Base-by-base conservation (phyloP, 345 rosid genomes). In the Citrus mangshanensis region DNA sequence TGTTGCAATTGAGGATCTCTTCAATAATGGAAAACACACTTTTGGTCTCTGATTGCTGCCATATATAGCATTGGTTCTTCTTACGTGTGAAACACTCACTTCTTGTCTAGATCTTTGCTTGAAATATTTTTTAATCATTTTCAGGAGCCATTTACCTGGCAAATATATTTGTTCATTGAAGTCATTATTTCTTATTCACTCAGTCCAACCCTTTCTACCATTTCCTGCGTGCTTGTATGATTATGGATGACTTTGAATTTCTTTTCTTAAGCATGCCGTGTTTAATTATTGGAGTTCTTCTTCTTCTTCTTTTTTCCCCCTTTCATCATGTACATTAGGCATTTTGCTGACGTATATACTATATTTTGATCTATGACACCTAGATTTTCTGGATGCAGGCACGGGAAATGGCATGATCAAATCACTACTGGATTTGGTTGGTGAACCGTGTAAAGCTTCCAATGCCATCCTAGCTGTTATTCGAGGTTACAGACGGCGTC, bases 341-440 rank as follows among this genome's bases (percentile, higher is more conserved):
- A 59, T 40, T 70, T 37, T 55, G n/a, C 19, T 6, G 30, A 24
- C 27, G 25, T 19, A 13, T 30, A 68, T 75, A 28, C 38, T 14
- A 25, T 70, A 35, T 5, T 37, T 68, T 77, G 60, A 66, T 49
- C 38, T 55, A 56, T 63, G 58, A 27, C 42, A 37, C 2, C 5
- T n/a, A 19, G 30, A 72, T 42, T 80, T 58, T 77, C 42, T 79
- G 80, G 79, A 62, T 83, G 77, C 86, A 96, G 98, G 99, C 78
- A 96, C 97, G 22, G 92, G 92, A 74, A 96, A 96, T 83, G 99
- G 99, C 77, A 93, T 96, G 99, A 92, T 75, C 54, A 96, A 94
- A 77, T 96, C 99, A 49, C 78, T 91, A 82, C 82, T 96, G 80
- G 92, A 91, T 80, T 84, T 91, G 1, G 98, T 85, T 58, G 97